Base-by-base conservation (phyloP, 345 rosid species). In the Viola odorata region DNA sequence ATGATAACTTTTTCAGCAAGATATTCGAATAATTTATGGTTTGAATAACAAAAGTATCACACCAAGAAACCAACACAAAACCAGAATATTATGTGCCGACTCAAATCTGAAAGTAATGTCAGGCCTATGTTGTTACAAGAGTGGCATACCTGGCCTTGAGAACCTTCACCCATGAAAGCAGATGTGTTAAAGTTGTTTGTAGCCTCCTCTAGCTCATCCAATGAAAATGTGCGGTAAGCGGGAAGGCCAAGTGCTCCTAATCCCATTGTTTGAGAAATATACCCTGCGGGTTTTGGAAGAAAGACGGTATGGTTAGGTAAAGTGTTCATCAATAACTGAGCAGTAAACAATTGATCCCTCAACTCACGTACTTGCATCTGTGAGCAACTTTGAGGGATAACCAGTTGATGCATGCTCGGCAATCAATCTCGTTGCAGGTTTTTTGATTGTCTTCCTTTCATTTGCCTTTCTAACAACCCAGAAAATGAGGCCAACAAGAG, bases 151-250 rank as follows among this genome's bases (percentile, higher is more conserved):
- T 86, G 95, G 36, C 99, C 99, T 58, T 80, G 84, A 78, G 95
- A 94, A 23, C 91, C 91, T 85, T 90, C 91, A 53, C 97, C 97
- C 80, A 94, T 94, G 69, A 90, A 94, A 77, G 91, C 82, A 63
- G 91, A 80, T 42, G 92, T 75, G 61, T 86, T 82, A n/a, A 88
- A 94, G 78, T 86, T 86, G 62, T 76, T 79, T 47, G 99, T 90
- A 6, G 97, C 97, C 73, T 76, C 79, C 74, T 83, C 96, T 5
- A 90, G 73, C 78, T 94, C 99, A 73, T 87, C 95, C 61, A 94
- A 17, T 41, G 97, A 86, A 79, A 90, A 94, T 17, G 85, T 81
- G 15, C 92, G 79, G 61, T 88, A 94, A 61, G 97, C 77, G 16
- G 97, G 89, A 73, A 94, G 84, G 60, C 97, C 95, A 1, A 90